A percentile compares a stretch with the other conserved stretches of the same genome.
Evolutionary conservation across 345 rosid genomes (phyloP).

Genomic region (Linum usitatissimum): DNA sequence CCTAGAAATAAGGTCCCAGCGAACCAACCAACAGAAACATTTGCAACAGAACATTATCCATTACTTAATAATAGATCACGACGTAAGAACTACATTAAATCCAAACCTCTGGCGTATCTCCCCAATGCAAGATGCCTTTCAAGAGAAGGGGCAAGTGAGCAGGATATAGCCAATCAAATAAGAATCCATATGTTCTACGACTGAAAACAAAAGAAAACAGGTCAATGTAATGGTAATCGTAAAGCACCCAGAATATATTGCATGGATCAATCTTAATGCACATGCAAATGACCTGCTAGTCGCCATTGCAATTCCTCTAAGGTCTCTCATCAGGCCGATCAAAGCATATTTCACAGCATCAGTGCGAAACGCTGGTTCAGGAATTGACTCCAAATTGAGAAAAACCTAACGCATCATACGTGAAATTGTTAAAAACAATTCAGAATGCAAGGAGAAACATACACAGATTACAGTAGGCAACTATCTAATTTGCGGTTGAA

Average conservation of each 20-base stretch:
- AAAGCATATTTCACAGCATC: conserved; percentile 86
- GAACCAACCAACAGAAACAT: neutral
- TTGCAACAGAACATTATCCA: neutral
- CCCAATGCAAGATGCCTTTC: conserved; percentile 88
- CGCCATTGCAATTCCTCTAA: conserved; percentile 97
- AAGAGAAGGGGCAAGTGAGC: conserved; percentile 88
- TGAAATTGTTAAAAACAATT: neutral
- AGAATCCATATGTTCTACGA: conserved; percentile 80
- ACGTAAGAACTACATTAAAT: neutral
- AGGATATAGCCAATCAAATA: conserved; percentile 98
- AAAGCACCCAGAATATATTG: neutral
- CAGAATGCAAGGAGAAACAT: neutral
- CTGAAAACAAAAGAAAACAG: conserved; percentile 34
- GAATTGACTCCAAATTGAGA: conserved; percentile 73
- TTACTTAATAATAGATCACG: neutral
- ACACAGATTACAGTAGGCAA: too few species aligned
- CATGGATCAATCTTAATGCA: neutral
- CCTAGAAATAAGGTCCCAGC: neutral
- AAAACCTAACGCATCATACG: conserved; percentile 48
- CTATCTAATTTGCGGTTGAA: too few species aligned
- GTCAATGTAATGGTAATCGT: conserved; percentile 32
- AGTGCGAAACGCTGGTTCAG: conserved; percentile 76
- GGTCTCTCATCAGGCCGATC: conserved; percentile 94
- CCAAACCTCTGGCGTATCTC: conserved; percentile 93
- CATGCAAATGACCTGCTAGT: conserved; percentile 52